Base-by-base conservation (phyloP, 1,284 basidiomycete species). In the Naganishia albida region DNA sequence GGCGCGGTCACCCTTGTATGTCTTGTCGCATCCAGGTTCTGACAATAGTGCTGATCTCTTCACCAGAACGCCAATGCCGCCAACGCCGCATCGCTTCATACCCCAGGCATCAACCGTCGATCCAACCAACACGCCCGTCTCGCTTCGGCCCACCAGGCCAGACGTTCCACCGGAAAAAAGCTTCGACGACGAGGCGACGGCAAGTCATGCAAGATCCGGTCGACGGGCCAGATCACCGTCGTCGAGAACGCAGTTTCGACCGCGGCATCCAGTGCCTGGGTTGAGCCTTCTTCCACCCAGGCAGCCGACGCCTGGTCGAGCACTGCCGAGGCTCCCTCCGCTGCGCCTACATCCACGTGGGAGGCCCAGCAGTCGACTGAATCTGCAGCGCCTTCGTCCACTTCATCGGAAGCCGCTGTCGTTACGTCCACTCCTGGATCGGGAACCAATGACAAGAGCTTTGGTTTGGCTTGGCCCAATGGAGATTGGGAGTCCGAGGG, bases 401-500 rank as follows among this genome's bases (percentile, higher is more conserved):
- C 73, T 66, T 49, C 67, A 30, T 46, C 53, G 42, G 28, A 46
- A 42, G 57, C 66, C 18, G 63, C 67, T 23, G 48, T 57, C 10
- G 50, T 49, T 7, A 56, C 63, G 12, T 52, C 68, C 39, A 50
- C 64, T 34, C 13, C 65, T 15, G 23, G 65, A 46, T 26, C 68
- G n/a, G 48, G 68, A 15, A 23, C 62, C 48, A 46, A 64, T 60
- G 38, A 54, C 54, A 23, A 40, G 49, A 28, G 26, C 42, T 34
- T 53, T 23, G 85, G 87, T 70, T 71, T 86, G 43, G 85, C 83
- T 18, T 90, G 87, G 86, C 81, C 85, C 59, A 84, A 85, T 70
- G 82, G 82, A 56, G 78, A 85, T 70, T 78, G 73, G 72, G 73
- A 72, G 7, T 30, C 44, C 7, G 16, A 80, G 48, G 57, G 73